Evolutionary conservation across 805 yeast species (phyloP).

Genomic region (Phaffomyces thermotolerans): DNA sequence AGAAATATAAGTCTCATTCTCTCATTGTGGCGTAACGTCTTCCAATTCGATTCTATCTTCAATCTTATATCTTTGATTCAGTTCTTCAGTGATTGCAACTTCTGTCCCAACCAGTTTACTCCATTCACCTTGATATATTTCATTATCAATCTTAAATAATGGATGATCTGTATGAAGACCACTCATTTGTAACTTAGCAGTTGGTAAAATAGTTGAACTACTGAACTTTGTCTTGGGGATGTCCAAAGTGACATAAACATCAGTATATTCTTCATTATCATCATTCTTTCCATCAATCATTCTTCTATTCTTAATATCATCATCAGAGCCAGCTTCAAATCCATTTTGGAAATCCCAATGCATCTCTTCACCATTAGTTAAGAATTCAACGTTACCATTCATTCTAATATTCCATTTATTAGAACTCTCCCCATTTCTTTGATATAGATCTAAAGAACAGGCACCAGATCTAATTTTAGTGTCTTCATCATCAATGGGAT

Average conservation of each 20-base stretch:
- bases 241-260: slow-evolving; percentile 49
- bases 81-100: slow-evolving; percentile 28
- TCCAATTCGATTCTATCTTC: slow-evolving; percentile 18
- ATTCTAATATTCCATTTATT: slow-evolving; percentile 51
- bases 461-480: slow-evolving; percentile 65
- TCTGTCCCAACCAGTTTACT: slow-evolving; percentile 73
- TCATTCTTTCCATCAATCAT: background rate
- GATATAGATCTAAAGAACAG: slow-evolving; percentile 71
- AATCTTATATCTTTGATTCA: slow-evolving; percentile 15
- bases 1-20: too few species aligned
- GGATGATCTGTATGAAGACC: slow-evolving; percentile 52
- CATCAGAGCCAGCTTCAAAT: slow-evolving; percentile 86
- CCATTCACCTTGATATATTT: slow-evolving; percentile 73
- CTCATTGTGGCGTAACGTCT: slow-evolving; percentile 17
- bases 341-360: slow-evolving; percentile 78
- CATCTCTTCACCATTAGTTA: slow-evolving; percentile 82
- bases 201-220: slow-evolving; percentile 27
- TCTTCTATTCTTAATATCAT: slow-evolving; percentile 60
- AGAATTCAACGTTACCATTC: slow-evolving; percentile 70
- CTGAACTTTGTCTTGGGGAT: slow-evolving; percentile 34
- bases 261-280: slow-evolving; percentile 26
- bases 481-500: slow-evolving; percentile 40
- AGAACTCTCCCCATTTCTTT: slow-evolving; percentile 14
- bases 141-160: slow-evolving; percentile 47
- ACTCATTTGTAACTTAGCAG: slow-evolving; percentile 43